Evolutionary conservation across 2,329 filamentous ascomycete genomes (phyloP), one percentile per base, ranked within the genome.

Genomic region (Exophiala sp.): DNA sequence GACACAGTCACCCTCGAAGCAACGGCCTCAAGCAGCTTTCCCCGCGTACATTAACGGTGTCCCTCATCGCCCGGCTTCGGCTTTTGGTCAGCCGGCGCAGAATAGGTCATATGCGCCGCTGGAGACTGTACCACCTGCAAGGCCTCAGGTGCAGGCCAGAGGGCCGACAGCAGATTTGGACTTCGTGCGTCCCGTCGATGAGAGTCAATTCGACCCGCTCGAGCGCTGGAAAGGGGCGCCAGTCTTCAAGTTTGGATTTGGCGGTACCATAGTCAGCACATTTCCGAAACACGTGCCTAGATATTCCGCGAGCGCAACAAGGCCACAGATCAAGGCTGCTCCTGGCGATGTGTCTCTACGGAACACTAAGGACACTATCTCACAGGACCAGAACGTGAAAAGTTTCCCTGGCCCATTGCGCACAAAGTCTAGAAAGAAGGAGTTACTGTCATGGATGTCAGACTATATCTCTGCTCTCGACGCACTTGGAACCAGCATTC

Each of bases 401-500:
- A 90, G 86, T 62, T 97, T 97, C 65, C 94, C 94, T 0, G 94
- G 94, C 0, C 94, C 95, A 2, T 75, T 99, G 24, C 91, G 87
- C 69, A 81, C 85, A 38, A 97, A 96, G 68, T 84, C 86, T 1
- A 97, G 96, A 78, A 99, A 99, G 78, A 99, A 97, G 75, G 92
- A 99, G 50, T 82, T 90, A 0, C 64, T 91, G 40, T 72, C 83
- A 1, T 99, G 95, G 94, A 77, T 99, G 41, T 81, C 79, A 3
- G 76, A 80, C 55, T 89, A 86, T 48, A 92, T 97, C 52, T 85
- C 89, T 35, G 75, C 75, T 1, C 72, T 96, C 34, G 89, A 95
- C 66, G 81, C 77, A 40, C 62, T 68, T 47, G 67, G 72, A 33
- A 44, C 55, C 11, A 21, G 48, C 12, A 34, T 44, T 24, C 60